Evolutionary conservation across 2,329 filamentous ascomycete species (phyloP).

Genomic region (Stachybotrys echinatus): DNA sequence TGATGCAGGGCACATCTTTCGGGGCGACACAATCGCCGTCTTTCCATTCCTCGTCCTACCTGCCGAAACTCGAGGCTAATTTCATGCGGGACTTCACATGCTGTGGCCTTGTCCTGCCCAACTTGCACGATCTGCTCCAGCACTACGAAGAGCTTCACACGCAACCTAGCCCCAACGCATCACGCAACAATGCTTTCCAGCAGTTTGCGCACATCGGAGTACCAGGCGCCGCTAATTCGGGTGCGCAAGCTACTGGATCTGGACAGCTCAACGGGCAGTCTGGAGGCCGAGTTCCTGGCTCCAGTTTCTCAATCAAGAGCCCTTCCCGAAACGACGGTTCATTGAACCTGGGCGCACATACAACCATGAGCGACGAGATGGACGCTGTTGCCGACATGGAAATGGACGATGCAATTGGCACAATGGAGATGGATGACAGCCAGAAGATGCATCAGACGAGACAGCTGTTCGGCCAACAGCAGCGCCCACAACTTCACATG

Average conservation of each 20-base stretch:
- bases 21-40: slow-evolving; percentile 79
- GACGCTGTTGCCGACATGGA: slow-evolving; percentile 94
- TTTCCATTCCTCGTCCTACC: slow-evolving; percentile 92
- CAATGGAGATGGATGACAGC: slow-evolving; percentile 58
- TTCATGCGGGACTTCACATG: slow-evolving; percentile 98
- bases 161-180: slow-evolving; percentile 48
- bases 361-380: slow-evolving; percentile 55
- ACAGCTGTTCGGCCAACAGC: slow-evolving; percentile 61
- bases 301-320: slow-evolving; percentile 36
- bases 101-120: slow-evolving; percentile 83
- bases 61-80: slow-evolving; percentile 92
- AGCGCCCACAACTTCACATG: slow-evolving; percentile 69
- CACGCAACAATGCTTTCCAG: slow-evolving; percentile 34
- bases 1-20: slow-evolving; percentile 95
- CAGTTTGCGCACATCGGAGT: slow-evolving; percentile 32
- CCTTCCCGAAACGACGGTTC: slow-evolving; percentile 27
- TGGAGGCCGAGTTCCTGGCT: slow-evolving; percentile 19
- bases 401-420: slow-evolving; percentile 76
- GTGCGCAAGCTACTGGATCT: slow-evolving; percentile 22
- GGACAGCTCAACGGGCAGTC: slow-evolving; percentile 22
- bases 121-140: slow-evolving; percentile 88
- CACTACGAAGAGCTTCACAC: slow-evolving; percentile 97
- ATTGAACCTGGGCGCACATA: slow-evolving; percentile 37
- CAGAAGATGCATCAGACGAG: slow-evolving; percentile 65
- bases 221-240: slow-evolving; percentile 23